These are phyloP conservation scores for Leccinum fibrillosum DNA, from an alignment of 768 basidiomycete species.

Conservation along the genomic window DNA sequence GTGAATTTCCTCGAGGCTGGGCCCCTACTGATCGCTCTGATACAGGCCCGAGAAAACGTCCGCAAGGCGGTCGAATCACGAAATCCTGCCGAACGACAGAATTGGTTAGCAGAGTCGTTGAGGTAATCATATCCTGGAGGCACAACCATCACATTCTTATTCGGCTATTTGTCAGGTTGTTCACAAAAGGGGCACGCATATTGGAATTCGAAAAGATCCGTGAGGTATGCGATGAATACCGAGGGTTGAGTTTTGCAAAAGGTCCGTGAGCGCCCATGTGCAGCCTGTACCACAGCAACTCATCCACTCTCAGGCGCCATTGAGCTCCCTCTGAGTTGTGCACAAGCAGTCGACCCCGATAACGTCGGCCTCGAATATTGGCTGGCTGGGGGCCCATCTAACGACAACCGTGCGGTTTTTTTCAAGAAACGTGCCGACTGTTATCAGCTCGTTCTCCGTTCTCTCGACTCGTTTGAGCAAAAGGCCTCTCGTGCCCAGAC, in stretches of 20 bases:
- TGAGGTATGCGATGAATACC: constrained; percentile 89
- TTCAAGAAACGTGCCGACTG: constrained; percentile 66
- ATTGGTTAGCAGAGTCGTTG: constrained; percentile 82
- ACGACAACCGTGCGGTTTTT: constrained; percentile 56
- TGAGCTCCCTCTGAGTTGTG: constrained; percentile 81
- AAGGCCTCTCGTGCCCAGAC: constrained; percentile 39
- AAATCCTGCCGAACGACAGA: constrained; percentile 69
- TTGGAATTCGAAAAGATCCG: constrained; percentile 80
- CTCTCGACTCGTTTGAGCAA: constrained; percentile 77
- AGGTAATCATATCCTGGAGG: constrained; percentile 48
- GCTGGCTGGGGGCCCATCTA: constrained; percentile 54
- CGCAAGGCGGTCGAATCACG: constrained; percentile 84
- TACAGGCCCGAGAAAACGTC: constrained; percentile 88
- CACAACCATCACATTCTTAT: background rate
- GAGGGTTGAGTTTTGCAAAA: constrained; percentile 76
- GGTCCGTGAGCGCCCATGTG: constrained; percentile 42
- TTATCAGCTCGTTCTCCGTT: constrained; percentile 82
- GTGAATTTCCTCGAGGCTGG: constrained; percentile 11
- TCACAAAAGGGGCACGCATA: constrained; percentile 83
- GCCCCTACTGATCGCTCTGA: constrained; percentile 2
- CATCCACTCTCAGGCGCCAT: constrained; percentile 59
- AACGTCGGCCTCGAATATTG: constrained; percentile 76
- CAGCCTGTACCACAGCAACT: background rate
- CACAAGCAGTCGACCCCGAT: constrained; percentile 72
- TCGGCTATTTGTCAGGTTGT: constrained; percentile 52